Evolutionary conservation across 2,329 filamentous ascomycete species (phyloP).

Genomic region (Plenodomus lindquistii): DNA sequence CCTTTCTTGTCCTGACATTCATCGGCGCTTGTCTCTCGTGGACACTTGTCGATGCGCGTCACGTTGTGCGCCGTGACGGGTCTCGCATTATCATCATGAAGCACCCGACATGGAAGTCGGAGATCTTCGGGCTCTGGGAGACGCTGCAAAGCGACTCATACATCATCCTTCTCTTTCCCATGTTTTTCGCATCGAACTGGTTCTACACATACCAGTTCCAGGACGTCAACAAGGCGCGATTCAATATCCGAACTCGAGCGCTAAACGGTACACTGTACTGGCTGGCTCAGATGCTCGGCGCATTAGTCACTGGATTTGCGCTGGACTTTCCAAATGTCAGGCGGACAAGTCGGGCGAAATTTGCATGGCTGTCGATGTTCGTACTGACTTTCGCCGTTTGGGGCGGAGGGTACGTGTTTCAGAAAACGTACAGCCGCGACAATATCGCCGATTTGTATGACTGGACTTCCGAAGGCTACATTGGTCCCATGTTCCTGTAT

Average conservation of each 20-base stretch:
- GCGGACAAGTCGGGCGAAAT: slow-evolving; percentile 67
- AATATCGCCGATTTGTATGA: slow-evolving; percentile 50
- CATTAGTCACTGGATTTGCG: slow-evolving; percentile 67
- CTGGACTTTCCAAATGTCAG: slow-evolving; percentile 62
- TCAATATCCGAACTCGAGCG: slow-evolving; percentile 71
- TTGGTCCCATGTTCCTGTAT: slow-evolving; percentile 82
- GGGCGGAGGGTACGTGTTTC: slow-evolving; percentile 79
- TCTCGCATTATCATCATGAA: slow-evolving; percentile 80
- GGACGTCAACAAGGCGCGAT: slow-evolving; percentile 67
- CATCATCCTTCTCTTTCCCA: slow-evolving; percentile 73
- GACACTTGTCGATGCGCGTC: slow-evolving; percentile 68
- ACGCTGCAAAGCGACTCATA: slow-evolving; percentile 70
- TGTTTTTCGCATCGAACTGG: slow-evolving; percentile 77
- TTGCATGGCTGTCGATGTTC: slow-evolving; percentile 63
- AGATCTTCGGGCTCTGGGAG: slow-evolving; percentile 73
- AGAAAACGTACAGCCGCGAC: slow-evolving; percentile 58
- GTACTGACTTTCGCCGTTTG: slow-evolving; percentile 73
- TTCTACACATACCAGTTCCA: slow-evolving; percentile 81
- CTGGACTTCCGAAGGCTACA: slow-evolving; percentile 68
- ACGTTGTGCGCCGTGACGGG: slow-evolving; percentile 73
- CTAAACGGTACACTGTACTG: slow-evolving; percentile 78
- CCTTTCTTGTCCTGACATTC: slow-evolving; percentile 79
- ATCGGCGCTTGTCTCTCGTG: slow-evolving; percentile 70
- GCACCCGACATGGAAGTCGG: slow-evolving; percentile 79
- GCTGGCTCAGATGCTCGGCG: slow-evolving; percentile 73